phyloP scores from a whole-genome alignment of 2,329 filamentous ascomycete species.

The Colletotrichum sp. region DNA sequence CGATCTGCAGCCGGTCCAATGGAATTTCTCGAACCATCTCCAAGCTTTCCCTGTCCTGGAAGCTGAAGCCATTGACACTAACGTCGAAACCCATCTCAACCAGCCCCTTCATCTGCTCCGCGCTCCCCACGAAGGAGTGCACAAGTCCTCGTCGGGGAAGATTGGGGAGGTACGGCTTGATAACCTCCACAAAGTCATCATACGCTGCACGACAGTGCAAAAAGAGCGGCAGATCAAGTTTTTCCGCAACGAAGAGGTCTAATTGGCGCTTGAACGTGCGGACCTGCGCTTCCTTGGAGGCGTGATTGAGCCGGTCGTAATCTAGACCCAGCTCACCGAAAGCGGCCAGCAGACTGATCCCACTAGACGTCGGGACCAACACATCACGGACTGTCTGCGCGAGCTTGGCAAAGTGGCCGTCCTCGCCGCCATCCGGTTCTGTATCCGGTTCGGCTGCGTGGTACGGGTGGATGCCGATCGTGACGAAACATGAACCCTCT shows the following conservation, averaged over 20 bases:
- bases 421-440: constrained; percentile 24
- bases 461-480: constrained; percentile 56
- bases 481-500: constrained; percentile 41
- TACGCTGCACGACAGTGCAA: constrained; percentile 46
- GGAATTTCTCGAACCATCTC: constrained; percentile 48
- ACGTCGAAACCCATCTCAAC: constrained; percentile 43
- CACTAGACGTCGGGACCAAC: constrained; percentile 1
- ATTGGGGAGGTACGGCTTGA: constrained; percentile 40
- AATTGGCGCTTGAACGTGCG: constrained; percentile 46
- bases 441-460: constrained; percentile 49
- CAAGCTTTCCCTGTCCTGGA: constrained; percentile 39
- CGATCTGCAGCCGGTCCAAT: constrained; percentile 45
- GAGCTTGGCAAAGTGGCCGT: constrained; percentile 28
- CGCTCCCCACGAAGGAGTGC: constrained; percentile 43
- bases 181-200: constrained; percentile 45
- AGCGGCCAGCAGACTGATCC: constrained; percentile 39
- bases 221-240: constrained; percentile 41
- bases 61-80: constrained; percentile 56
- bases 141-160: constrained; percentile 42
- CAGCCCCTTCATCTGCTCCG: constrained; percentile 42
- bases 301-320: constrained; percentile 49
- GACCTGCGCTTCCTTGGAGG: constrained; percentile 44
- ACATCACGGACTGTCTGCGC: constrained; percentile 26
- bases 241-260: constrained; percentile 37
- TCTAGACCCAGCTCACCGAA: constrained; percentile 57